Base-by-base conservation (phyloP, 1,139 yeast species). In the Sugiyamaella neomexicana region DNA sequence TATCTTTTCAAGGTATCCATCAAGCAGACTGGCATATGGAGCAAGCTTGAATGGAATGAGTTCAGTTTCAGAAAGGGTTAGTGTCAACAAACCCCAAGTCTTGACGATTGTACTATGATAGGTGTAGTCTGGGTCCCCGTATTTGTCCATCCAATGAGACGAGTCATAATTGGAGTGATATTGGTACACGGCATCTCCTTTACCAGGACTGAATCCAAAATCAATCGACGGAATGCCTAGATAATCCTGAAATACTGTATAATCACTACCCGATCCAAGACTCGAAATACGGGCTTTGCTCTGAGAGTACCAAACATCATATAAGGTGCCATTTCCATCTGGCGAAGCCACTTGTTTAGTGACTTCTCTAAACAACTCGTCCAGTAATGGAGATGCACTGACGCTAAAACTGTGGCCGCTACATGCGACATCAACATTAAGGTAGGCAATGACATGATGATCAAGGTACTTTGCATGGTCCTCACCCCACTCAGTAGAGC, bases 131-230 rank as follows among this genome's bases (percentile, higher is more conserved):
- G 85, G 83, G 64, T 84, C 89, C 25, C 80, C 85, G 65, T 68
- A 77, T 6, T 70, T 74, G 48, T 75, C 75, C 82, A 84, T 82
- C 90, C 89, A 85, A 60, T 81, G 73, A 66, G 72, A 80, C 2
- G 88, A 83, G 65, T 84, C 89, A 63, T 82, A 84, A 65, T 82
- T 81, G 40, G 88, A 82, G 65, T 84, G 89, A 67, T 84, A 84
- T 57, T 83, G 89, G 65, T 84, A 84, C 2, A 83, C 80, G 0
- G 85, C 73, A 50, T 81, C 80, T 6, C 71, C 70, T 10, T 60
- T 58, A 9, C 75, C 73, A 36, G 69, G 66, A 9, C 60, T 59
- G 63, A 83, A 85, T 0, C 85, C 85, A 53, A 83, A 57, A 65
- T 83, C 86, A 29, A 79, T 66, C 1, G 87, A 80, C 1, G 89